Evolutionary conservation across 805 yeast genomes (phyloP), one percentile per base, ranked within the genome.

Genomic region (Kluyveromyces starmeri): DNA sequence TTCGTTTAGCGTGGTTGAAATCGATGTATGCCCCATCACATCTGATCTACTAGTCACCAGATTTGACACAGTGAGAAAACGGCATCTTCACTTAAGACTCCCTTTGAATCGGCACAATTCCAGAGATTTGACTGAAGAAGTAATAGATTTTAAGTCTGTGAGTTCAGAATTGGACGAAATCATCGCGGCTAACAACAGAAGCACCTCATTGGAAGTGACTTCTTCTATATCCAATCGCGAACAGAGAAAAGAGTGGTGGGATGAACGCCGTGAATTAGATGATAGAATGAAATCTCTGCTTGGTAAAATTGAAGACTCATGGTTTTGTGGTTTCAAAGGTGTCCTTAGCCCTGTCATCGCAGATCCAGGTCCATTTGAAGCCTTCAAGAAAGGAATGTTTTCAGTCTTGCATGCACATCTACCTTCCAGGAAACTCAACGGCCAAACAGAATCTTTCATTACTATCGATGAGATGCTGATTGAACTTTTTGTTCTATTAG

Each of bases 291-390:
- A 67, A 25, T 55, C 53, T 2, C 54, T 86, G n/a, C 51, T 89
- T n/a, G 46, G 52, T 1, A 62, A 62, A 20, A 68, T 83, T 7
- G 89, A 84, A 36, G 53, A 54, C 15, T 59, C 62, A 36, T 83
- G 96, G 88, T 59, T 89, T 23, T 85, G 89, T 10, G 94, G 89
- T 0, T 82, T 85, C 44, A 60, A 60, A 34, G 78, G 86, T 0
- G 49, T 84, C 2, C 79, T 88, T 49, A 59, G 63, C 26, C 58
- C 61, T 1, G 42, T 42, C 7, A 45, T 46, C 2, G 42, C 59
- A 1, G 53, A 62, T 11, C 36, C 43, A 7, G 46, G 42, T 0
- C 45, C 45, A 6, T 43, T 64, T 10, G 37, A 36, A 3, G 35
- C 41, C 7, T 71, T 77, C 41, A 64, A 59, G 32, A 27, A 33